Evolutionary conservation across 2,329 filamentous ascomycete species (phyloP), one percentile per base, ranked within the genome.

Genomic region (Colletotrichum chrysophilum): DNA sequence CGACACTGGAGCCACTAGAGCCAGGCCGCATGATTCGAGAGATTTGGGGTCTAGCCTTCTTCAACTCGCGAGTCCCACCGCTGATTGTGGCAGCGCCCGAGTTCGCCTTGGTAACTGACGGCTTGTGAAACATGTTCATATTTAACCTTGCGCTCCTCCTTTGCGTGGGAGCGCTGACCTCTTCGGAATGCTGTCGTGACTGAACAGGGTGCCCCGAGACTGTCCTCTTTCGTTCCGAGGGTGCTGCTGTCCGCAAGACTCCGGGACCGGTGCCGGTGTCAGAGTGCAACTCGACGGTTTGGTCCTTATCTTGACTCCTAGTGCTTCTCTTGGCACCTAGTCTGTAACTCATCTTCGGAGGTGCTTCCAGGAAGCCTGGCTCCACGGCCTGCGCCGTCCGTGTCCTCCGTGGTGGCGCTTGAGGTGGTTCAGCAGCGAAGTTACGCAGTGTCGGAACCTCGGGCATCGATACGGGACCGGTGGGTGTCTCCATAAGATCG

Each of bases 131-230:
- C 79, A 90, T 88, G 80, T 91, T 91, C 56, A 96, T 88, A 80
- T 91, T 91, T 56, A 96, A 88, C 74, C 94, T 90, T 24, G 93
- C 93, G 80, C 94, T 96, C 79, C 94, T 90, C 80, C 94, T 89
- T 78, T 93, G 92, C 24, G 74, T 36, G 3, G 91, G 89, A 21
- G 88, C 90, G 55, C 90, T 89, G 55, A 91, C 90, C 79, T 95
- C 94, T 76, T 93, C 90, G 5, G 85, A 77, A 48, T 83, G 69
- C 90, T 91, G 61, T 83, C 80, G 69, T 86, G 87, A 87, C 77
- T 84, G 90, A 65, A 90, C 91, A 16, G 90, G 90, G 79, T 98
- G 95, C 5, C 96, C 96, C 55, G 96, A 98, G n/a, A 98, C 91
- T 2, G 96, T 98, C 79, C 96, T 92, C 86, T 98, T 98, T 83